phyloP scores from a whole-genome alignment of 176 grass and related monocot genomes.

The Triticum dicoccoides region DNA sequence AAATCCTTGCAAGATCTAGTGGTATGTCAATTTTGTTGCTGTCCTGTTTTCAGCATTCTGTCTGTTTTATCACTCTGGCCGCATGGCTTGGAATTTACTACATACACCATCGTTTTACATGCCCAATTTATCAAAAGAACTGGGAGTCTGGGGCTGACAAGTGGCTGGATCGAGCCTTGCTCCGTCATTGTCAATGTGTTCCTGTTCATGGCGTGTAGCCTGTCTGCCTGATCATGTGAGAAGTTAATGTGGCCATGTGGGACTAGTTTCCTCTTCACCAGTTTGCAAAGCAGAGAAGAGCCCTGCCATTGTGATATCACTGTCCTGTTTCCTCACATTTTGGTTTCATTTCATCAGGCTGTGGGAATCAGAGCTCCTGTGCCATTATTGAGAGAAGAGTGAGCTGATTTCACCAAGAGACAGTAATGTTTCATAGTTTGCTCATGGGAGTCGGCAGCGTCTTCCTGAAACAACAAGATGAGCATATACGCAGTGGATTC shows the following conservation, averaged over 20 bases:
- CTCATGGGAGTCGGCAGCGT: not conserved
- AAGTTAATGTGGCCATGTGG: conserved; percentile 12
- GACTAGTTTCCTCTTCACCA: not conserved
- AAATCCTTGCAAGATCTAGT: conserved; percentile 37
- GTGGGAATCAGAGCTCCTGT: not conserved
- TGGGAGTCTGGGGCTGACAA: not conserved
- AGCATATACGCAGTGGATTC: not conserved
- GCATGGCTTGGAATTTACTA: not conserved
- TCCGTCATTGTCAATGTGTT: not conserved
- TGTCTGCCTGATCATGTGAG: conserved; percentile 16
- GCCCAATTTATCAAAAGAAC: not conserved
- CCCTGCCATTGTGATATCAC: not conserved
- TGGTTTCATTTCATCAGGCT: not conserved
- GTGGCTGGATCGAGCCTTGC: not conserved
- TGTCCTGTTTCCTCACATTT: not conserved
- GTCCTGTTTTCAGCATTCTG: not conserved
- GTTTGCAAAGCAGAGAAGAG: not conserved
- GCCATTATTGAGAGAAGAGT: not conserved
- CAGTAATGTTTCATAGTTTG: not conserved
- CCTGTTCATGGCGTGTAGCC: conserved; percentile 12
- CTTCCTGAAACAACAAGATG: not conserved
- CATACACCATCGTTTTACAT: conserved; percentile 10
- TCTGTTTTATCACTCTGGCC: not conserved
- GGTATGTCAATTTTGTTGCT: conserved; percentile 22
- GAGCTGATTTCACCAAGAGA: not conserved